Evolutionary conservation across 371 early-diverging fungal genomes (phyloP).

Genomic region (Syncephalastrum contaminatum): DNA sequence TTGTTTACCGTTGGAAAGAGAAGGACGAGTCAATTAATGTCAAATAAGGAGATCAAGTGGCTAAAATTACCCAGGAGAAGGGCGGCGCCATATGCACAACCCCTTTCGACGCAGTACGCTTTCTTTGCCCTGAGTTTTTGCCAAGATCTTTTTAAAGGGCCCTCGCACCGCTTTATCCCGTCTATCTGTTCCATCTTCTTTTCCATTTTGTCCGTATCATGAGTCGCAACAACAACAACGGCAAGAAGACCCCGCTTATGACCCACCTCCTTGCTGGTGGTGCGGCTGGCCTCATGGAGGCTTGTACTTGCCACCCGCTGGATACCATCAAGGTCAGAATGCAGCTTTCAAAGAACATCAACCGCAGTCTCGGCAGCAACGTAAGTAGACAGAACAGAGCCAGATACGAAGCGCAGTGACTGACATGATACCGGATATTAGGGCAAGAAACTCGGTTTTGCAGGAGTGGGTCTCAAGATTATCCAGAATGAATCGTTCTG

Average conservation of each 20-base stretch:
- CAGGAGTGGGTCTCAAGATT: slow-evolving; percentile 83
- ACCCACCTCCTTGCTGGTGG: slow-evolving; percentile 89
- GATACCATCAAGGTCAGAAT: slow-evolving; percentile 98
- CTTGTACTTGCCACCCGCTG: slow-evolving; percentile 93
- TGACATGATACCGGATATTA: background rate
- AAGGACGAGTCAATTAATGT: too few relatives aligned
- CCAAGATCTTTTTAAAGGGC: too few relatives aligned
- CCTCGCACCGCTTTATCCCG: too few relatives aligned
- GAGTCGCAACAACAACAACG: slow-evolving; percentile 37
- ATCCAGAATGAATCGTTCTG: slow-evolving; percentile 84
- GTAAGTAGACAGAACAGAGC: too few relatives aligned
- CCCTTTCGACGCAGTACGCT: too few relatives aligned
- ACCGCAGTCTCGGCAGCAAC: slow-evolving; percentile 20
- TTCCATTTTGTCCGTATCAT: slow-evolving; percentile 9
- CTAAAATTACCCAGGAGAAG: too few relatives aligned
- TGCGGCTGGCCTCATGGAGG: slow-evolving; percentile 92
- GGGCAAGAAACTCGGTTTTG: slow-evolving; percentile 62
- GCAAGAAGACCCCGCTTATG: slow-evolving; percentile 45
- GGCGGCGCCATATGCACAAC: too few relatives aligned
- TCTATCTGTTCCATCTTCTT: too few relatives aligned
- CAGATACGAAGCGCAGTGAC: too few relatives aligned
- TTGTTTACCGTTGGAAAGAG: too few relatives aligned
- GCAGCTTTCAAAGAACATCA: slow-evolving; percentile 73
- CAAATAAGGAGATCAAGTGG: too few relatives aligned
- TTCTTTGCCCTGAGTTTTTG: too few relatives aligned